Base-by-base conservation (phyloP, 345 rosid genomes). In the Rubroshorea leprosula region DNA sequence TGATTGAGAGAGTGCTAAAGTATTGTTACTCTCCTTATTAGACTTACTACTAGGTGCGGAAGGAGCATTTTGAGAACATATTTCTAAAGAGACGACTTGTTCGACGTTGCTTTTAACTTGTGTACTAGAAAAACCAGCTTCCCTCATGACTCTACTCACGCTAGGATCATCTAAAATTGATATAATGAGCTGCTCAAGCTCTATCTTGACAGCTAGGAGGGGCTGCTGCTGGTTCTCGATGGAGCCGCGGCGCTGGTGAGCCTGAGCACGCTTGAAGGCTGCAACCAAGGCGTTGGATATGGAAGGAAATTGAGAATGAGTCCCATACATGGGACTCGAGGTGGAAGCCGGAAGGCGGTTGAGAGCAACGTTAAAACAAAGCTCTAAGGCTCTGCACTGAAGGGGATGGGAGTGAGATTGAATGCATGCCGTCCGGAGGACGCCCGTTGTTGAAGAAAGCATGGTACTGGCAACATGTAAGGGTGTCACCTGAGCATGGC, bases 401-500 rank as follows among this genome's bases (percentile, higher is more conserved):
- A 93, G 86, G 41, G 99, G 99, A 27, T 93, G 99, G 50, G 97
- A 89, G 63, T 87, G 85, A 51, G 99, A 85, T 62, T 83, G 97
- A 51, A 89, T 87, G 63, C 99, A 93, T 60, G 97, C 97, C 23
- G 85, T 74, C 67, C 91, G 69, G 20, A 93, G 88, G 54, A 89
- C 75, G 54, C 97, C 96, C 1, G 84, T 67, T 13, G 91, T 66
- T 45, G 88, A 57, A 11, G 94, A 67, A 24, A 93, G 90, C 99
- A 93, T 89, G 54, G 90, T 78, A 78, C 76, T 87, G 50, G 97
- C 99, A 17, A 93, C 90, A 57, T 93, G 97, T 55, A 89, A 94
- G 38, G 99, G 97, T n/a, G 96, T 93, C 26, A 93, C 97, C 57
- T 93, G 99, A 41, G 94, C 91, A 64, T 93, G 99, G 51, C 99